Evolutionary conservation across 1,284 basidiomycete genomes (phyloP), one percentile per base, ranked within the genome.

Genomic region (Inonotus hispidus): DNA sequence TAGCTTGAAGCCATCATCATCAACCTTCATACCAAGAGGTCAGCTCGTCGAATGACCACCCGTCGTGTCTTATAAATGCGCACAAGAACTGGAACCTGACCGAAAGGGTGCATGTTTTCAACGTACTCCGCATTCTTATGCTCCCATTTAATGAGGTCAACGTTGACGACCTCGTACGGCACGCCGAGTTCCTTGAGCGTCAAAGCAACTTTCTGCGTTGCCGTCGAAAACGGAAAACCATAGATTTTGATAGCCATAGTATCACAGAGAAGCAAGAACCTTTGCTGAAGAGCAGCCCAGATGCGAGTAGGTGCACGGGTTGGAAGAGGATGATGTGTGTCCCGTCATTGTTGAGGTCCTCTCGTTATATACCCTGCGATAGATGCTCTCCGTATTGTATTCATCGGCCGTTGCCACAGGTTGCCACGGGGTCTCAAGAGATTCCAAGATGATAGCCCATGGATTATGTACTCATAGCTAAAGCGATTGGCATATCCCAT

Each of bases 21-120:
- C 63, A 23, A 52, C 21, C 54, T 57, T 21, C 0, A n/a, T 27
- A 11, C 13, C 13, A 3, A 46, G n/a, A n/a, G n/a, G n/a, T n/a
- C n/a, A n/a, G 21, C 21, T 16, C 1, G 14, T 46, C 32, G 4
- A 49, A 2, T 35, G 16, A 5, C 1, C 14, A 23, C 16, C 23
- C 3, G 35, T 7, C n/a, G 8, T 27, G 14, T 8, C 8, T 2
- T 38, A 7, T 8, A 58, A 52, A 13, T 6, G 71, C 77, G 41
- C 63, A 82, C 81, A 59, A 89, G 76, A 71, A 80, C 85, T 1
- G 86, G 87, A 63, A 88, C 71, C 69, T 84, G 82, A 19, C 84
- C 85, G 66, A 88, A 89, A 0, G 87, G 86, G 64, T 88, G 85
- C 53, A 35, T 63, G 25, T 75, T 69, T 29, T 68, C 69, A 23